phyloP scores from a whole-genome alignment of 352 stramenopile genomes.

The Globisporangium parvum region DNA sequence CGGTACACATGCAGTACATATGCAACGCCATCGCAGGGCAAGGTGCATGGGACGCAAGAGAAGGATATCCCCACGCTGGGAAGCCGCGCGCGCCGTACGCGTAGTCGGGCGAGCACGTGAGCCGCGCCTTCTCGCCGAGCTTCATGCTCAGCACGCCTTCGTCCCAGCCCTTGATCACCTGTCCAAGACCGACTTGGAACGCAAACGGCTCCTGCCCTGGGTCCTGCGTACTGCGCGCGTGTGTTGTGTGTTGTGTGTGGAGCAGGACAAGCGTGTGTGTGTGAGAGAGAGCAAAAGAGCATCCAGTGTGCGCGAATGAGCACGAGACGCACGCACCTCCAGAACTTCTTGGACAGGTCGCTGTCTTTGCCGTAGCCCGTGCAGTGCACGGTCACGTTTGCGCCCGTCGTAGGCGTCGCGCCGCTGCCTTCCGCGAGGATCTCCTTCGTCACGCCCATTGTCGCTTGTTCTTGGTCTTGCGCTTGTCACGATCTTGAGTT shows the following conservation, averaged over 20 bases:
- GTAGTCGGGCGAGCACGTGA: constrained; percentile 94
- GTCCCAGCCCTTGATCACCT: constrained; percentile 96
- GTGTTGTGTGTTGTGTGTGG: background rate
- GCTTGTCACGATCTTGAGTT: too few species aligned
- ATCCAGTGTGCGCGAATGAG: too few species aligned
- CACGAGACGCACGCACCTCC: constrained; percentile 47
- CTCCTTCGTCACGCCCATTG: constrained; percentile 71
- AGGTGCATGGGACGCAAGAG: constrained; percentile 7
- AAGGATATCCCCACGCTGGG: constrained; percentile 90
- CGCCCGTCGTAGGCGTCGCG: constrained; percentile 42
- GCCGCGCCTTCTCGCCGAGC: constrained; percentile 85
- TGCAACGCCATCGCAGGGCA: constrained; percentile 6
- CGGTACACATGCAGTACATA: background rate
- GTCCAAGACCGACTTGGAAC: constrained; percentile 89
- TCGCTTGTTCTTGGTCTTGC: too few species aligned
- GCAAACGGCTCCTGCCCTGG: constrained; percentile 91
- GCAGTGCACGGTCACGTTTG: constrained; percentile 76
- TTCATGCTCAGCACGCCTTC: constrained; percentile 86
- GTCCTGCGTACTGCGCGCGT: constrained; percentile 83
- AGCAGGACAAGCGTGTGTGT: background rate
- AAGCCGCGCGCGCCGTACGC: constrained; percentile 92
- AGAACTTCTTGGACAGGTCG: constrained; percentile 88
- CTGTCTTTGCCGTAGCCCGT: constrained; percentile 76
- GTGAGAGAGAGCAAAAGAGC: too few species aligned
- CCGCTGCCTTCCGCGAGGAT: constrained; percentile 50